phyloP scores from a whole-genome alignment of 2,329 filamentous ascomycete species.

The Trichoderma citrinoviride region DNA sequence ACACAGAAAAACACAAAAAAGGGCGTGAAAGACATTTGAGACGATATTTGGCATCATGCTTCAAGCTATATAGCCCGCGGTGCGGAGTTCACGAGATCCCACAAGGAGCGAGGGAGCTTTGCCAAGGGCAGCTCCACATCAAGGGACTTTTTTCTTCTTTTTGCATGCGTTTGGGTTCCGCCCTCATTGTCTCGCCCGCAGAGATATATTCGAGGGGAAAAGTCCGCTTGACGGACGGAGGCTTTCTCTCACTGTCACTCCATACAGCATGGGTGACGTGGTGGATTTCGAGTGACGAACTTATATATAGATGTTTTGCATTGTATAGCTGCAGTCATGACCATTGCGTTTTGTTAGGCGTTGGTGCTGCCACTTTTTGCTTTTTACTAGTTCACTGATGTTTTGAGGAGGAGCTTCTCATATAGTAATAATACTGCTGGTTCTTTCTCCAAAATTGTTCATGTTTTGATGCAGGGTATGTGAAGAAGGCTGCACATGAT shows the following conservation, averaged over 20 bases:
- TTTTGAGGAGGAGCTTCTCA: not conserved
- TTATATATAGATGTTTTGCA: conserved; percentile 22
- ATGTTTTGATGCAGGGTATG: not conserved
- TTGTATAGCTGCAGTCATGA: conserved; percentile 22
- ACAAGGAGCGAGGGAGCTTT: not conserved
- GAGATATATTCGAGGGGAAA: not conserved
- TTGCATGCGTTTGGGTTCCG: not conserved
- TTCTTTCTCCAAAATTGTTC: not conserved
- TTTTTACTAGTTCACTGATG: conserved; percentile 18
- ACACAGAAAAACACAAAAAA: not conserved
- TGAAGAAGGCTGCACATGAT: not conserved
- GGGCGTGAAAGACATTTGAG: not conserved
- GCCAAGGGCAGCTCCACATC: not conserved
- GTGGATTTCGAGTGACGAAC: conserved; percentile 5
- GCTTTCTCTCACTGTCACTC: not conserved
- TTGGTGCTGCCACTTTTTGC: conserved; percentile 20
- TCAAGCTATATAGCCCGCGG: not conserved
- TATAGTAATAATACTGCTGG: not conserved
- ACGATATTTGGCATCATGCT: not conserved
- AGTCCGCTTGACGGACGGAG: not conserved
- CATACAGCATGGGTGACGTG: not conserved
- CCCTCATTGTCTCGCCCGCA: not conserved
- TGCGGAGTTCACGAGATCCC: not conserved
- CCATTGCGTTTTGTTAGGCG: conserved; percentile 13
- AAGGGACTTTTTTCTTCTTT: not conserved